A percentile compares a stretch with the other conserved stretches of the same genome.
Conservation (phyloP, 164 flowering plant species). For the Santalum album region DNA sequence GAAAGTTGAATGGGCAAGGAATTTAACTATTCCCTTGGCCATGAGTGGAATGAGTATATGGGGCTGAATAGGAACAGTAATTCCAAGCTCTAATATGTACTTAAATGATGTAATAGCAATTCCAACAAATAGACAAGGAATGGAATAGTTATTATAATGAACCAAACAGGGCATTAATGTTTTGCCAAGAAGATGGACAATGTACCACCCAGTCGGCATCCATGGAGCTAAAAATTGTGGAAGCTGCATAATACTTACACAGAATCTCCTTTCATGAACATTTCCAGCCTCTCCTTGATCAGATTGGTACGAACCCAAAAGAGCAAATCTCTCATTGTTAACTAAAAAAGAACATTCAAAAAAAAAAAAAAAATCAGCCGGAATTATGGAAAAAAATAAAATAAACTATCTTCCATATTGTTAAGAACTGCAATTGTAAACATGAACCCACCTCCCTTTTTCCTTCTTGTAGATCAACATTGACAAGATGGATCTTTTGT, state of each 20-base stretch:
- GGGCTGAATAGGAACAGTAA: too few relatives aligned
- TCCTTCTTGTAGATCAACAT: slow-evolving; percentile 41
- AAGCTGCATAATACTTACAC: slow-evolving; percentile 50
- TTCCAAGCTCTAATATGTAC: too few relatives aligned
- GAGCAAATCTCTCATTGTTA: slow-evolving; percentile 71
- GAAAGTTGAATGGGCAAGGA: too few relatives aligned
- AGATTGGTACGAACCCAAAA: slow-evolving; percentile 74
- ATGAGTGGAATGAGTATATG: too few relatives aligned
- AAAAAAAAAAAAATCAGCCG: background rate
- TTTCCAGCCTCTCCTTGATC: slow-evolving; percentile 98
- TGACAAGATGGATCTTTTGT: slow-evolving; percentile 69
- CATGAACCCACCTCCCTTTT: slow-evolving; percentile 37
- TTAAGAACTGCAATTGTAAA: background rate
- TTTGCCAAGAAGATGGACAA: background rate
- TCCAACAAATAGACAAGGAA: too few relatives aligned
- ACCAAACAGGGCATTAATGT: too few relatives aligned
- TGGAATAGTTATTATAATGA: too few relatives aligned
- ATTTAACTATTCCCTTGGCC: too few relatives aligned
- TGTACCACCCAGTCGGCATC: background rate
- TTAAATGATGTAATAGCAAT: too few relatives aligned
- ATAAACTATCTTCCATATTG: too few relatives aligned
- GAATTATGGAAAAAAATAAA: too few relatives aligned
- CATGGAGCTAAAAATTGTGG: too few relatives aligned
- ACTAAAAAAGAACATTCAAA: slow-evolving; percentile 23
- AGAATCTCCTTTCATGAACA: slow-evolving; percentile 93